These are phyloP conservation scores for Leccinum rimulosum DNA, from an alignment of 768 basidiomycete genomes.

Conservation along the genomic window DNA sequence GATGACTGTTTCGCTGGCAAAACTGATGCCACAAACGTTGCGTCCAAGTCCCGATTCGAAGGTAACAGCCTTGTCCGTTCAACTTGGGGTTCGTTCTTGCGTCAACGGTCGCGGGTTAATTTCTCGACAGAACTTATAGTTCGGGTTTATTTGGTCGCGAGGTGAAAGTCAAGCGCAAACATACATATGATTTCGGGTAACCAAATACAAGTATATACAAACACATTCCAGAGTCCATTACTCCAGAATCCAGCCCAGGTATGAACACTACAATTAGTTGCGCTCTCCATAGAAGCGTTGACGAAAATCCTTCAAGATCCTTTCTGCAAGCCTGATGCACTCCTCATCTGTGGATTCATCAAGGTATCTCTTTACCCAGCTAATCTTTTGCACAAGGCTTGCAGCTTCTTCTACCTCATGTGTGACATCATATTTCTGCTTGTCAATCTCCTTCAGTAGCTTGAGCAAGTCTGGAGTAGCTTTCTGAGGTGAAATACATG, in stretches of 20 bases:
- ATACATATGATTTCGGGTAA: neutral
- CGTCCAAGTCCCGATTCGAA: neutral
- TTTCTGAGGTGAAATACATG: constrained; percentile 4
- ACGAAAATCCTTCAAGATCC: constrained; percentile 21
- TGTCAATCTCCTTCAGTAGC: constrained; percentile 22
- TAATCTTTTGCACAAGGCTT: constrained; percentile 10
- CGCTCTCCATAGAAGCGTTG: constrained; percentile 19
- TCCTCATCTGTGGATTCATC: constrained; percentile 1
- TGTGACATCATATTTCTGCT: constrained; percentile 21
- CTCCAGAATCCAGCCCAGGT: neutral
- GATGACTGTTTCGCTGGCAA: neutral
- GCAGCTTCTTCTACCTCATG: constrained; percentile 10
- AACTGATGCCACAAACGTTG: neutral
- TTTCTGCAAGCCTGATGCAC: constrained; percentile 5
- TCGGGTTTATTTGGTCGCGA: neutral
- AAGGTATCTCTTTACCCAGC: neutral
- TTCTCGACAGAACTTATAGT: neutral
- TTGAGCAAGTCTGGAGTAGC: constrained; percentile 14
- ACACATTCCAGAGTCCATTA: too few species aligned
- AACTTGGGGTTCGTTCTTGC: neutral
- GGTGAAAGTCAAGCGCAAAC: neutral
- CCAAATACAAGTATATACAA: neutral
- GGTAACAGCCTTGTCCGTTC: neutral
- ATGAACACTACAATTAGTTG: neutral
- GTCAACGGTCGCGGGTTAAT: neutral